Conservation (phyloP, 1,139 yeast genomes). For the Neolecta irregularis region DNA sequence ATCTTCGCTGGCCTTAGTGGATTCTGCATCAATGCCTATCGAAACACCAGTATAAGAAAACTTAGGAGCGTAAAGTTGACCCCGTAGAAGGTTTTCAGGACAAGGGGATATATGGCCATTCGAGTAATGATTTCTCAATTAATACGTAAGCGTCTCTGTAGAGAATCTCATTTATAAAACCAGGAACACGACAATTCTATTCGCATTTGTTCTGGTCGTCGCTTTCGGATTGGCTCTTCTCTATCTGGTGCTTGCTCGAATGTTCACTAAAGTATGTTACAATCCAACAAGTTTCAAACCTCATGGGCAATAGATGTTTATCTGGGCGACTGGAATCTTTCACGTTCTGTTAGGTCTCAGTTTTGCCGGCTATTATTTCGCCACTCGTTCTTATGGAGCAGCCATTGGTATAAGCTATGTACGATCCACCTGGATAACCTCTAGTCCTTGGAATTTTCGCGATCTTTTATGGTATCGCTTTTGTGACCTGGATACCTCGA, state of each 20-base stretch:
- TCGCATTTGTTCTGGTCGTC: conserved; percentile 49
- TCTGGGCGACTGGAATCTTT: conserved; percentile 48
- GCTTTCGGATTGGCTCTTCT: conserved; percentile 43
- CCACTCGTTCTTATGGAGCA: neutral
- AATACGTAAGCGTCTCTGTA: neutral
- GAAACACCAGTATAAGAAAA: conserved; percentile 14
- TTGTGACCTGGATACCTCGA: conserved; percentile 56
- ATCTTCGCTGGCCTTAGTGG: conserved; percentile 65
- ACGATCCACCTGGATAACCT: conserved; percentile 25
- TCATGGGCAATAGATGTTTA: too few species aligned
- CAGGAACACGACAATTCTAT: conserved; percentile 56
- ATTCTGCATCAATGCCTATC: conserved; percentile 50
- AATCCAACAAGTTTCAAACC: too few species aligned
- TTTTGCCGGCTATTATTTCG: conserved; percentile 16
- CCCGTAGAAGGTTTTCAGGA: too few species aligned
- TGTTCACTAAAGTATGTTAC: conserved; percentile 43
- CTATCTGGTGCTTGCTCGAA: conserved; percentile 45
- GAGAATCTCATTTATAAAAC: conserved; percentile 21
- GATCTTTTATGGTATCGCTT: conserved; percentile 51
- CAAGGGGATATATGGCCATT: conserved; percentile 43
- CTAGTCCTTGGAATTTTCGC: conserved; percentile 43
- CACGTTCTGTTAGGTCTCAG: conserved; percentile 25
- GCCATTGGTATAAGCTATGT: conserved; percentile 1
- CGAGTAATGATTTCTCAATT: conserved; percentile 53
- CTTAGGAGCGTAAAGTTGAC: neutral